A percentile compares a stretch with the other conserved stretches of the same genome.
Evolutionary conservation across 768 basidiomycete species (phyloP).

Genomic region (Pleurotus tuber-regium): DNA sequence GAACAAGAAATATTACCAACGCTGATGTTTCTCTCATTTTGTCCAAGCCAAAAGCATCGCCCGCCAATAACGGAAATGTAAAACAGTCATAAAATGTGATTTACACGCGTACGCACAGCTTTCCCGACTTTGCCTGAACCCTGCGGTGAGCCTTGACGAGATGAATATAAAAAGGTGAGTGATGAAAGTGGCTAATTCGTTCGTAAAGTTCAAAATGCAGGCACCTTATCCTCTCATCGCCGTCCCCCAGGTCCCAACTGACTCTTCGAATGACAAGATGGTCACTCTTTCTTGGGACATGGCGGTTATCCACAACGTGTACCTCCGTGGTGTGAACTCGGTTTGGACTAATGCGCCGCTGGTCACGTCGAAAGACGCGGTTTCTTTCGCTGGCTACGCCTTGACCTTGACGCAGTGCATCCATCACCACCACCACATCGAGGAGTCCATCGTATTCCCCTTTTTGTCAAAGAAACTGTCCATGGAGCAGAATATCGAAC

Average conservation of each 20-base stretch:
- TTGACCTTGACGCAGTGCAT: slow-evolving; percentile 14
- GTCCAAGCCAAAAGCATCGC: no score
- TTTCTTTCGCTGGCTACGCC: slow-evolving; percentile 22
- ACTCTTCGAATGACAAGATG: not conserved
- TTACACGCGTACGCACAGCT: no score
- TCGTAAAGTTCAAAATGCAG: not conserved
- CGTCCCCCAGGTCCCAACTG: not conserved
- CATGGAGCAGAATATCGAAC: slow-evolving; percentile 24
- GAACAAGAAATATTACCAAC: no score
- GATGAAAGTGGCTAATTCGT: no score
- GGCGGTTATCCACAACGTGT: slow-evolving; percentile 10
- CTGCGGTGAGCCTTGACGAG: no score
- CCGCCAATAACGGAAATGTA: no score
- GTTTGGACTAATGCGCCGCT: slow-evolving; percentile 9
- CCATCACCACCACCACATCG: slow-evolving; percentile 24
- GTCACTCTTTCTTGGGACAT: slow-evolving; percentile 7
- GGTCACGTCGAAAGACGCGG: slow-evolving; percentile 14
- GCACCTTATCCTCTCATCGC: slow-evolving; percentile 1
- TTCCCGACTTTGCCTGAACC: no score
- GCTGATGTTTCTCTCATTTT: no score
- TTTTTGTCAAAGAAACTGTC: slow-evolving; percentile 20
- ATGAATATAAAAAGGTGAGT: no score
- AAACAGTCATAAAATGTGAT: no score
- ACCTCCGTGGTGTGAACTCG: slow-evolving; percentile 5
- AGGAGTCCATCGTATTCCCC: slow-evolving; percentile 25